Evolutionary conservation across 345 rosid genomes (phyloP), one percentile per base, ranked within the genome.

Genomic region (Acer negundo): DNA sequence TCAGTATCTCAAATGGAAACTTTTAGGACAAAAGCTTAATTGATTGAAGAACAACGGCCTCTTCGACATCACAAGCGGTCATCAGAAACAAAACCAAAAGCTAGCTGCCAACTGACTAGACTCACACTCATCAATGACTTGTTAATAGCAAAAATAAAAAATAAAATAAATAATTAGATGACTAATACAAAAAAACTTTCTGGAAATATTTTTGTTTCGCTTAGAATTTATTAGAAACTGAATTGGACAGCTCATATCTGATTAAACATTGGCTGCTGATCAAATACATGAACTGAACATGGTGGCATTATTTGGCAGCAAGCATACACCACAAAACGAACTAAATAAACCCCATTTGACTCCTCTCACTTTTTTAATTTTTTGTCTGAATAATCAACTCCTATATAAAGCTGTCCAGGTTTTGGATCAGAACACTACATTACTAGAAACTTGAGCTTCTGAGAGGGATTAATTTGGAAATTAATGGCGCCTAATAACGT

Each of bases 401-500:
- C 71, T 75, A 75, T 75, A 64, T 46, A 35, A 35, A 35, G 38
- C 38, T 35, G 38, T 35, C 38, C 38, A 35, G 35, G 62, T 26
- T n/a, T 70, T 35, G 62, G 40, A 47, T 28, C 22, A 58, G 13
- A 20, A 46, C 51, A 47, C 38, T 35, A 35, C 73, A 68, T 17
- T n/a, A 58, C 63, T 7, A 53, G 7, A 53, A 53, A 15, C 42
- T 9, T n/a, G 12, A 44, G 69, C 42, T 3, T 26, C 15, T 20
- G 3, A 70, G 20, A 74, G 51, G 40, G 38, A 35, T 35, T 35
- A 35, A 69, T 9, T 20, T 5, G 53, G 38, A 28, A 35, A 4
- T 35, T 35, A 61, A 85, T 82, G 83, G 83, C 83, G 17, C n/a
- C 24, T 58, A 1, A 42, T 26, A 51, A 47, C 72, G 53, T 79